phyloP scores from a whole-genome alignment of 2,329 filamentous ascomycete genomes.

The Paraphaeosphaeria sporulosa region DNA sequence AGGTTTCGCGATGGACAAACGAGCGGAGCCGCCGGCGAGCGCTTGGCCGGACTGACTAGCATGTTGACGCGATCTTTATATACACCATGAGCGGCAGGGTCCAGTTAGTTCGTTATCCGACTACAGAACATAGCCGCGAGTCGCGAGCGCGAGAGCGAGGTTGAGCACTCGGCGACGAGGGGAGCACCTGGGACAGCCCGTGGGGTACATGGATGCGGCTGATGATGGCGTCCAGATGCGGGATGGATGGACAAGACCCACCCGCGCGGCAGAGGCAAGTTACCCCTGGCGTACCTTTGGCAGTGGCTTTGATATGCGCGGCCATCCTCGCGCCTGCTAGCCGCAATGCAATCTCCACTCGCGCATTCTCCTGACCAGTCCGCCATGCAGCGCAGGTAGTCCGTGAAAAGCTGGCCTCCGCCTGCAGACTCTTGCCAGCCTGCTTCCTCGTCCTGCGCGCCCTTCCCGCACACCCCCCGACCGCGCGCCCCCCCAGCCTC shows the following conservation, averaged over 20 bases:
- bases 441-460: conserved; percentile 33
- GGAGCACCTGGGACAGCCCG: background rate
- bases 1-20: too few relatives aligned
- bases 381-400: conserved; percentile 32
- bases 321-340: conserved; percentile 3
- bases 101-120: background rate
- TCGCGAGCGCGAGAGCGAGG: background rate
- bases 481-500: conserved; percentile 32
- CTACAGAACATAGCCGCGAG: background rate
- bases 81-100: background rate
- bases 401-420: conserved; percentile 36
- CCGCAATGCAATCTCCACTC: conserved; percentile 8
- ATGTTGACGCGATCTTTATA: too few relatives aligned
- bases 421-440: conserved; percentile 29
- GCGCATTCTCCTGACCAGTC: conserved; percentile 25
- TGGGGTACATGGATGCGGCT: conserved; percentile 1
- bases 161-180: background rate
- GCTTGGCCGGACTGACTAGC: too few relatives aligned
- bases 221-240: background rate
- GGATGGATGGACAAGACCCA: background rate
- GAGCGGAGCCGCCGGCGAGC: too few relatives aligned
- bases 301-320: background rate
- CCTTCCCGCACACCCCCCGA: conserved; percentile 28
- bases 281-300: background rate
- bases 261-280: background rate